Evolutionary conservation across 1,139 yeast species (phyloP), one percentile per base, ranked within the genome.

Genomic region (Debaryomyces singareniensis): DNA sequence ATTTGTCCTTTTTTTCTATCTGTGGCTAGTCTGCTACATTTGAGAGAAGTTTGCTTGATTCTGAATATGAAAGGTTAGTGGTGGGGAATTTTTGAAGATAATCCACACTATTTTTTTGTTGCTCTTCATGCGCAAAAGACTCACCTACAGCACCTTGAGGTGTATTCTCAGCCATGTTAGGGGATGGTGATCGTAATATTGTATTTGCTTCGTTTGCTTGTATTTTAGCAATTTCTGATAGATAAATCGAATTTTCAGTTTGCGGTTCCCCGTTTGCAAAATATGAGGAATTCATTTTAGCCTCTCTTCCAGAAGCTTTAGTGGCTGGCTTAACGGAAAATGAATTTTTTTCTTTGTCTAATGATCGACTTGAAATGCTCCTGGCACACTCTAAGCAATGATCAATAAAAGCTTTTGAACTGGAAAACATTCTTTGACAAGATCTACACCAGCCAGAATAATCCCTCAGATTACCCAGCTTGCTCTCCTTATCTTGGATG

Each of bases 371-470:
- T n/a, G n/a, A 18, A 7, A 18, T 18, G 21, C n/a, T 18, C 21
- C n/a, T 7, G 21, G 87, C 82, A 55, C 91, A 81, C 20, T 68
- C 74, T 26, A 64, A 64, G 41, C 83, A 77, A 50, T 82, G 93
- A 25, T 71, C 79, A 15, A 81, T 66, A 50, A 82, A 82, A 4
- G 58, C 58, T 41, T 72, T 76, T 13, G 80, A 68, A 28, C 63
- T 58, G 4, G 66, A 63, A 44, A 81, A 82, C 68, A 67, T 61
- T 34, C 67, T 58, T 39, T 74, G 78, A 45, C 86, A 78, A 11
- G 68, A 55, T 22, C 80, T 55, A 49, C 86, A 78, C 77, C 78
- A 73, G 4, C 86, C 86, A 3, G 75, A 64, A 28, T 74, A 81
- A 9, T 64, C 61, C 35, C 56, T 51, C 1, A 49, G 43, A 5